phyloP scores from a whole-genome alignment of 2,329 filamentous ascomycete genomes.

The Ophiognomonia clavigignenti-juglandacearum region DNA sequence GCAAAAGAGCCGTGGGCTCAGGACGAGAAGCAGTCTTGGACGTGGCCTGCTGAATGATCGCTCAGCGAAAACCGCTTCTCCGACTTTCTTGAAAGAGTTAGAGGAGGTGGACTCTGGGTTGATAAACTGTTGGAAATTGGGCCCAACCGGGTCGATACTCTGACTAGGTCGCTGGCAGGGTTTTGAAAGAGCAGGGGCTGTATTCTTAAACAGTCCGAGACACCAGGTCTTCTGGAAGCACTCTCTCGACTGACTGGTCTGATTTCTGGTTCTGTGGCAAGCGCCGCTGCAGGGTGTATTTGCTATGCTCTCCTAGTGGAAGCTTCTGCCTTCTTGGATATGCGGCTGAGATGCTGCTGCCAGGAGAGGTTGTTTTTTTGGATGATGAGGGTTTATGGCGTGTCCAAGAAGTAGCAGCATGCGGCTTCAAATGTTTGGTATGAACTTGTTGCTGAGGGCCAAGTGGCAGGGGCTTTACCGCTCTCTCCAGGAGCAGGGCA shows the following conservation, averaged over 20 bases:
- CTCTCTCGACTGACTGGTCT: slow-evolving; percentile 13
- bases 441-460: slow-evolving; percentile 15
- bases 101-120: slow-evolving; percentile 9
- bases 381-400: slow-evolving; percentile 1
- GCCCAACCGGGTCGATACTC: slow-evolving; percentile 9
- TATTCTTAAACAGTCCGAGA: slow-evolving; percentile 16
- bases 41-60: neutral
- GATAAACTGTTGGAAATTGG: slow-evolving; percentile 6
- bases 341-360: slow-evolving; percentile 14
- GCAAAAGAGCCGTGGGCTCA: slow-evolving; percentile 2
- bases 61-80: slow-evolving; percentile 2
- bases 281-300: slow-evolving; percentile 15
- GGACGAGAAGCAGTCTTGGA: neutral
- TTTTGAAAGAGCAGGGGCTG: slow-evolving; percentile 8
- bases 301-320: slow-evolving; percentile 14
- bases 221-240: slow-evolving; percentile 15
- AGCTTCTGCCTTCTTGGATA: slow-evolving; percentile 2
- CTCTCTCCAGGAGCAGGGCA: slow-evolving; percentile 7
- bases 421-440: slow-evolving; percentile 17
- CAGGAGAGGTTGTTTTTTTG: slow-evolving; percentile 14
- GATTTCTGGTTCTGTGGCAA: slow-evolving; percentile 13
- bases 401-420: slow-evolving; percentile 11
- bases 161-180: slow-evolving; percentile 3
- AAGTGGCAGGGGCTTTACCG: slow-evolving; percentile 13
- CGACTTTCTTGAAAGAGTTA: slow-evolving; percentile 6